These are phyloP conservation scores for Populus tomentosa DNA, from an alignment of 441 rosid species.

Conservation along the genomic window DNA sequence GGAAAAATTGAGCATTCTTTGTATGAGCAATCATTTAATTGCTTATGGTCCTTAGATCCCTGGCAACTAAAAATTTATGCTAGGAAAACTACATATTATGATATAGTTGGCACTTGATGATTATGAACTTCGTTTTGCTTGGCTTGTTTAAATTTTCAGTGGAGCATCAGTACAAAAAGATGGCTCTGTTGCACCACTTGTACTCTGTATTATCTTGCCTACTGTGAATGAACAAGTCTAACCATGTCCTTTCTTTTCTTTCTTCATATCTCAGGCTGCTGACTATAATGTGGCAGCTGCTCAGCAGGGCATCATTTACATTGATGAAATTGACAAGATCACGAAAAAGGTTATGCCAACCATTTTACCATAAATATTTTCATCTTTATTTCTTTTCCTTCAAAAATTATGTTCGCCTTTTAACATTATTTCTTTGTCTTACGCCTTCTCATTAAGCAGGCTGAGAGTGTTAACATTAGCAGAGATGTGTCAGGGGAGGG, in stretches of 20 bases:
- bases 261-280: slow-evolving; percentile 53
- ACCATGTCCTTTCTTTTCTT: slow-evolving; percentile 2
- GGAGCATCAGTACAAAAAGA: neutral
- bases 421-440: neutral
- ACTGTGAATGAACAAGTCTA: neutral
- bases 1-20: neutral
- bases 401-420: neutral
- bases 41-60: neutral
- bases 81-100: neutral
- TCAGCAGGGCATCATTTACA: slow-evolving; percentile 97
- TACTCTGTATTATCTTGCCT: neutral
- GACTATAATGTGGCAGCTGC: slow-evolving; percentile 98
- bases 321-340: slow-evolving; percentile 98
- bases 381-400: neutral
- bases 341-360: slow-evolving; percentile 68
- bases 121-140: neutral
- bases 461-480: slow-evolving; percentile 93
- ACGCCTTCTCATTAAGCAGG: slow-evolving; percentile 43
- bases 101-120: neutral
- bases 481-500: slow-evolving; percentile 99
- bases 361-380: neutral
- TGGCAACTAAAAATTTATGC: neutral
- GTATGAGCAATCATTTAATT: neutral
- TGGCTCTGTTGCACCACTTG: neutral
- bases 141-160: neutral